A percentile compares a stretch with the other conserved stretches of the same genome.
Conservation (phyloP, 495 filamentous ascomycete species). For the Xeromyces bisporus region DNA sequence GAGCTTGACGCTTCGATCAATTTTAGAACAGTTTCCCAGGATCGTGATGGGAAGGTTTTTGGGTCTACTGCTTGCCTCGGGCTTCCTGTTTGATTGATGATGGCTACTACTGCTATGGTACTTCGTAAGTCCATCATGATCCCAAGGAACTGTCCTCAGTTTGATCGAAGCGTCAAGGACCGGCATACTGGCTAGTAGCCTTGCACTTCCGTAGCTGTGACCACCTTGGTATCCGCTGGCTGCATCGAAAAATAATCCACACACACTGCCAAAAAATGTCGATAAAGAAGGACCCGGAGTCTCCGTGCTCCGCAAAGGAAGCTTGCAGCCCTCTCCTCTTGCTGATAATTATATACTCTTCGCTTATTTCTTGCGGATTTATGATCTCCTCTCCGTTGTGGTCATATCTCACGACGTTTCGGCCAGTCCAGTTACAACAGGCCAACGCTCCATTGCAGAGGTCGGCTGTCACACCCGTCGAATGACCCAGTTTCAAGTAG, state of each 20-base stretch:
- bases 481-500: not conserved
- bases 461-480: not conserved
- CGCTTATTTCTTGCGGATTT: not conserved
- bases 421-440: not conserved
- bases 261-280: not conserved
- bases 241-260: not conserved
- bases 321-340: not conserved
- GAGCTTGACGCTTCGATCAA: too few species aligned
- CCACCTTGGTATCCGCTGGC: not conserved
- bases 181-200: too few species aligned
- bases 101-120: too few species aligned
- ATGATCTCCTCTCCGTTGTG: too few species aligned
- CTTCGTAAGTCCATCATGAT: too few species aligned
- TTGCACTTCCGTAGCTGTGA: too few species aligned
- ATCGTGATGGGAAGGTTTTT: too few species aligned
- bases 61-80: too few species aligned
- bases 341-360: not conserved
- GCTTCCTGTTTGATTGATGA: too few species aligned
- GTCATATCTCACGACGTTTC: not conserved
- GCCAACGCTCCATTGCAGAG: not conserved
- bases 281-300: not conserved
- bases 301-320: not conserved
- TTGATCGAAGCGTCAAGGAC: too few species aligned
- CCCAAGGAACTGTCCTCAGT: too few species aligned
- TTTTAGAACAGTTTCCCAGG: too few species aligned